Base-by-base conservation (phyloP, 768 basidiomycete species). In the Russula sp. region DNA sequence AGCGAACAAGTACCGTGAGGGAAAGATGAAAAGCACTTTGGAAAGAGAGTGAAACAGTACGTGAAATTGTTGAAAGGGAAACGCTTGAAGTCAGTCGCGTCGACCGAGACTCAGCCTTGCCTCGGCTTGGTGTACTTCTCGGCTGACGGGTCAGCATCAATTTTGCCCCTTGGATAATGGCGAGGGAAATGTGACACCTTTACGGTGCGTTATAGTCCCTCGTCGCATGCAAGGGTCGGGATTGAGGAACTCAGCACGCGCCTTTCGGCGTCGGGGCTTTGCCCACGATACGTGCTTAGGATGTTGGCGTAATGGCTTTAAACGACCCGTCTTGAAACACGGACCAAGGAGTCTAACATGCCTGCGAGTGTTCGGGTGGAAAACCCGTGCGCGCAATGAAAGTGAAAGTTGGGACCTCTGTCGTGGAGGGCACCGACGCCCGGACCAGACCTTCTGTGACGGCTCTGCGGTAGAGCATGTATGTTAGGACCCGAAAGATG, bases 401-500 rank as follows among this genome's bases (percentile, higher is more conserved):
- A 86, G 84, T 85, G 81, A 85, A 82, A 80, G 83, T 81, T 79
- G 82, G 79, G 82, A 81, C 75, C 81, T 77, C 77, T 79, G 77
- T 82, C 81, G 75, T 78, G 83, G 84, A 80, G 82, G 77, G 85
- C 86, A 88, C 78, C 81, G 82, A 85, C 82, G 82, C 85, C 86
- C 83, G 81, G 84, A 84, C 83, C 81, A 73, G 84, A 87, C 78
- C 80, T 87, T 84, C 76, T 83, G 82, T 81, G 81, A 87, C 75
- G 85, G 84, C 76, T 84, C 84, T 80, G 85, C 81, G 84, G 86
- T 85, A 82, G 86, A 88, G 87, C 86, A 83, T 83, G 82, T 80
- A 85, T 86, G 87, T 84, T 88, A 84, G 85, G 87, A 88, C 86
- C 87, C 85, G 86, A 88, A 89, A 88, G 86, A 88, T 88, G 86